phyloP scores from a whole-genome alignment of 192 early-diverging fungal species.

The Phlyctochytrium bullatum region DNA sequence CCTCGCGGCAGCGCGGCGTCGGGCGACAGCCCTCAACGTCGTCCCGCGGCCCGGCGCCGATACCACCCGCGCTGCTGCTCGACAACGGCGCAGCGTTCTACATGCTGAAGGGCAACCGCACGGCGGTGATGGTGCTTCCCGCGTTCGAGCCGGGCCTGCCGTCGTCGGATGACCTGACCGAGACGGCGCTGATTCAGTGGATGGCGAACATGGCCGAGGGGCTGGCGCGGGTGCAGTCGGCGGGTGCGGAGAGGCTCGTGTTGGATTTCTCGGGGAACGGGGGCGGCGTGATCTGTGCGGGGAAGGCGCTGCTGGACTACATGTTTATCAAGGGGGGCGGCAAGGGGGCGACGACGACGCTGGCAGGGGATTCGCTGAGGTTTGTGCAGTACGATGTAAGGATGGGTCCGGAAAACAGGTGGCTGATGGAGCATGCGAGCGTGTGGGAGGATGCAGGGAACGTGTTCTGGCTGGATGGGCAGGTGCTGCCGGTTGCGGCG shows the following conservation, averaged over 20 bases:
- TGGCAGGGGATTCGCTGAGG: neutral
- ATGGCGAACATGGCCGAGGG: neutral
- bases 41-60: too few species aligned
- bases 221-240: neutral
- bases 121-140: neutral
- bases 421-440: neutral
- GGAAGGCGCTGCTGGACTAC: neutral
- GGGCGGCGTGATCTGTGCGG: constrained; percentile 3
- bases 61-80: too few species aligned
- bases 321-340: too few species aligned
- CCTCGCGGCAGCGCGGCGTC: too few species aligned
- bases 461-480: neutral
- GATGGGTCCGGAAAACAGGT: neutral
- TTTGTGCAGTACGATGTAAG: constrained; percentile 3
- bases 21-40: too few species aligned
- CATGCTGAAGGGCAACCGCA: neutral
- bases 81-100: too few species aligned
- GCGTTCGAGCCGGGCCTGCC: neutral
- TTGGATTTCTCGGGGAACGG: neutral
- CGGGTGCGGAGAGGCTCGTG: neutral
- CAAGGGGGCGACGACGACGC: too few species aligned
- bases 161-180: neutral
- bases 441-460: neutral
- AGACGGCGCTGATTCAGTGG: neutral
- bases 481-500: too few species aligned